Conservation (phyloP, 306 rosid genomes). For the cucumber (Cucumis sativus) region Cucumber_9930_V3 NC_026661.2:5786001-5786500, state of each 20-base stretch:
- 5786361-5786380: neutral
- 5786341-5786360: conserved; percentile 15
- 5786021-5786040: neutral
- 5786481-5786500: conserved; percentile 39
- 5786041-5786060: neutral
- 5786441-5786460: conserved; percentile 23
- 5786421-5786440: neutral
- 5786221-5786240: neutral
- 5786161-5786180: neutral
- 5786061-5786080: neutral
- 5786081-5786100: neutral
- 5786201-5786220: neutral
- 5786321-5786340: conserved; percentile 33
- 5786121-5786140: neutral
- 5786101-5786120: neutral
- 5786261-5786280: neutral
- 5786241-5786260: neutral
- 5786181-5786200: neutral
- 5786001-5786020: conserved; percentile 23
- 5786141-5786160: neutral
- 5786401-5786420: neutral
- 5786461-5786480: conserved; percentile 60
- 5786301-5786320: conserved; percentile 82
- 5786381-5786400: neutral
- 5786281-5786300: conserved; percentile 57